Conservation (phyloP, 2,329 filamentous ascomycete genomes). For the Claviceps quebecensis region DNA sequence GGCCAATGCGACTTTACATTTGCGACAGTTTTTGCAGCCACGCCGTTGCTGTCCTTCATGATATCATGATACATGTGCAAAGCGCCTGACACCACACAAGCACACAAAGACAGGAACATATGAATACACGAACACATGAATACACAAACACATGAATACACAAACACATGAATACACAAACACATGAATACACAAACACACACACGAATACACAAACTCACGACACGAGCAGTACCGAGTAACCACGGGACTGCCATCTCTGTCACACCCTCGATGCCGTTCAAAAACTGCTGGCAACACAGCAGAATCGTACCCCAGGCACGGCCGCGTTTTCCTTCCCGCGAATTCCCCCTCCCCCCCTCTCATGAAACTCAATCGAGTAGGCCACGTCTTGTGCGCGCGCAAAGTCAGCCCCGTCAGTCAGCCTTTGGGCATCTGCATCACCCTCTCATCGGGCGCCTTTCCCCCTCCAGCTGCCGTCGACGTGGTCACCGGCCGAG, state of each 20-base stretch:
- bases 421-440: neutral
- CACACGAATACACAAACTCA: too few species aligned
- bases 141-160: too few species aligned
- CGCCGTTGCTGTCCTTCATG: neutral
- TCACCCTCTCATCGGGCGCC: neutral
- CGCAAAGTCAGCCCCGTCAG: conserved; percentile 4
- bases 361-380: neutral
- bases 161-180: too few species aligned
- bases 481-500: neutral
- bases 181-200: too few species aligned
- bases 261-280: conserved; percentile 1
- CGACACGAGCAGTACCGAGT: too few species aligned
- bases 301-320: conserved; percentile 1
- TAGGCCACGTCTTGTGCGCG: neutral
- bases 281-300: neutral
- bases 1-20: neutral
- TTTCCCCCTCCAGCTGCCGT: neutral
- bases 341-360: neutral
- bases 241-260: neutral
- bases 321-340: neutral
- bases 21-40: too few species aligned
- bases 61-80: neutral
- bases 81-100: neutral
- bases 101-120: too few species aligned
- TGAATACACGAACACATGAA: too few species aligned